Percentiles rank a stretch among this genome's conserved stretches.
These are phyloP conservation scores for Phaeosphaeriaceae sp. DNA, from an alignment of 2,329 filamentous ascomycete species.

Conservation along the genomic window DNA sequence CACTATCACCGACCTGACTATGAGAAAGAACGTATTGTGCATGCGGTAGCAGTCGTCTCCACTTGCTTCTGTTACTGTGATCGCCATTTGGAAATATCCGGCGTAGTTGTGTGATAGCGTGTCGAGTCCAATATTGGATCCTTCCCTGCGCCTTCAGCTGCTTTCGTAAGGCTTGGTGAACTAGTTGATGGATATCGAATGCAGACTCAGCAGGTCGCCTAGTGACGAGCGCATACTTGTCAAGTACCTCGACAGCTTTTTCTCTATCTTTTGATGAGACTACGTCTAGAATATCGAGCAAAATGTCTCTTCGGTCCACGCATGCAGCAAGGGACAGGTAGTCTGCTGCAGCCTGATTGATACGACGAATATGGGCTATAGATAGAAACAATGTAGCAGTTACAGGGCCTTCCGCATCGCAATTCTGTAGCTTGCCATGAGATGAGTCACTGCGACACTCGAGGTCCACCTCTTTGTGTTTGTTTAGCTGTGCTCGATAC, in stretches of 20 bases:
- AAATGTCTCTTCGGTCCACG: slow-evolving; percentile 37
- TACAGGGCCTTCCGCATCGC: slow-evolving; percentile 45
- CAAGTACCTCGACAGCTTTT: slow-evolving; percentile 21
- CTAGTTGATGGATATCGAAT: slow-evolving; percentile 20
- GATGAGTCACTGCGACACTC: slow-evolving; percentile 46
- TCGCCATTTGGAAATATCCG: slow-evolving; percentile 21
- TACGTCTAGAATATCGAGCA: slow-evolving; percentile 21
- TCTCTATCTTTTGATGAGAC: slow-evolving; percentile 9
- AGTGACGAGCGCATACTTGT: slow-evolving; percentile 15
- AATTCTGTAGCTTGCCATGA: slow-evolving; percentile 26
- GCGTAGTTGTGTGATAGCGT: slow-evolving; percentile 15
- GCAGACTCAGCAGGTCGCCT: slow-evolving; percentile 12
- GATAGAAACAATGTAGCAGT: slow-evolving; percentile 53
- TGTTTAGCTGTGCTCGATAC: slow-evolving; percentile 17
- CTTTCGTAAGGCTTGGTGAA: slow-evolving; percentile 15
- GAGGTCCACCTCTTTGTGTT: slow-evolving; percentile 37
- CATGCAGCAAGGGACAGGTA: slow-evolving; percentile 50
- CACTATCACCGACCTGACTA: slow-evolving; percentile 2
- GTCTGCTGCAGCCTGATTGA: slow-evolving; percentile 42
- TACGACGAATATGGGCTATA: slow-evolving; percentile 39
- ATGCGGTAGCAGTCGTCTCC: slow-evolving; percentile 26
- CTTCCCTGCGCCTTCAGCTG: slow-evolving; percentile 10
- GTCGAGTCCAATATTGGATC: slow-evolving; percentile 8
- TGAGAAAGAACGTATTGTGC: slow-evolving; percentile 19
- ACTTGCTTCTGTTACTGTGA: slow-evolving; percentile 26